These are phyloP conservation scores for Aureoboletus auriporus DNA, from an alignment of 768 basidiomycete genomes.

Conservation along the genomic window DNA sequence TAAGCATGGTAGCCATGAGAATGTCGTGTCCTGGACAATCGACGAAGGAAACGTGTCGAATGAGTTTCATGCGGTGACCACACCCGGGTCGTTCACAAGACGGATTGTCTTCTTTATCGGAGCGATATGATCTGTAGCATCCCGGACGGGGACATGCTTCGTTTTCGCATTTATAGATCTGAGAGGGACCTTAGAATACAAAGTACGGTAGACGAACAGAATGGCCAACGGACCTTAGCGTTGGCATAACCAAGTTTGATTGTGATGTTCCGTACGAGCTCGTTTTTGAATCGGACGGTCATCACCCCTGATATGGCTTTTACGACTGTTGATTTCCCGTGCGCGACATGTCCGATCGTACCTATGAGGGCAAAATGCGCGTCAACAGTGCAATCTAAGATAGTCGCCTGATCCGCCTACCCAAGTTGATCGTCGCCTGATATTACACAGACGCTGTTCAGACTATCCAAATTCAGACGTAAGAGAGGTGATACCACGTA, in stretches of 20 bases:
- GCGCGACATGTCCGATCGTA: conserved; percentile 98
- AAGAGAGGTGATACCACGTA: conserved; percentile 31
- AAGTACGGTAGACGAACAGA: not conserved
- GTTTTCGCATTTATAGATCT: conserved; percentile 99
- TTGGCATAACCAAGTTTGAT: conserved; percentile 99
- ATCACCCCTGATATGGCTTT: conserved; percentile 98
- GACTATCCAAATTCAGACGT: not conserved
- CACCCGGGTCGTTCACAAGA: conserved; percentile 93
- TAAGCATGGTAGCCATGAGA: conserved; percentile 99
- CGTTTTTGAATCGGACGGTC: conserved; percentile 99
- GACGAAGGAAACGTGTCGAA: conserved; percentile 98
- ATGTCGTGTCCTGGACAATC: conserved; percentile 98
- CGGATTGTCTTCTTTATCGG: conserved; percentile 91
- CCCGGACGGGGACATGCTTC: conserved; percentile 89
- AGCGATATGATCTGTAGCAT: conserved; percentile 90
- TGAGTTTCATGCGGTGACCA: conserved; percentile 81
- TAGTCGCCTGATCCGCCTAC: conserved; percentile 35
- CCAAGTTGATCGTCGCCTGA: conserved; percentile 92
- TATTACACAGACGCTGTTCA: conserved; percentile 10
- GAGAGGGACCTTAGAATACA: too few species aligned
- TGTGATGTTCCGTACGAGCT: conserved; percentile 97
- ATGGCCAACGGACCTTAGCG: conserved; percentile 74
- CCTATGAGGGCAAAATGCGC: conserved; percentile 42
- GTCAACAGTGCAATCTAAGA: not conserved
- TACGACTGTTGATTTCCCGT: conserved; percentile 94